Percentiles rank a stretch among this genome's conserved stretches.
phyloP scores from a whole-genome alignment of 2,329 filamentous ascomycete species.

The Trichoderma simmonsii region DNA sequence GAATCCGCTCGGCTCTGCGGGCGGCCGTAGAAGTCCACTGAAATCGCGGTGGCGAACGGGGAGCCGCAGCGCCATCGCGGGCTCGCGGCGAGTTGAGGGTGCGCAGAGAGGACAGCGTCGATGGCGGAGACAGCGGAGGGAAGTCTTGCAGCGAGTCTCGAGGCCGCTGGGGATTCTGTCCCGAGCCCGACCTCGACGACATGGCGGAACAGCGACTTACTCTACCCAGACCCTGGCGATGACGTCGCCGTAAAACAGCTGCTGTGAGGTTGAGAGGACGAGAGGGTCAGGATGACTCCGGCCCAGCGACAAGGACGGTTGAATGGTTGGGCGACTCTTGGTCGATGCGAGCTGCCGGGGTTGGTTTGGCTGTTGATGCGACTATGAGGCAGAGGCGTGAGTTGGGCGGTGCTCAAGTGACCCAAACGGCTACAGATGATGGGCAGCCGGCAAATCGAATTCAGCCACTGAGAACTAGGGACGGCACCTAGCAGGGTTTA shows the following conservation, averaged over 20 bases:
- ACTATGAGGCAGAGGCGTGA: not conserved
- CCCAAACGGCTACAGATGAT: not conserved
- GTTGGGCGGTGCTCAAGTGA: conserved; percentile 15
- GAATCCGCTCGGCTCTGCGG: conserved; percentile 38
- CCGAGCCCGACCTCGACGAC: conserved; percentile 35
- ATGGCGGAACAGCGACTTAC: conserved; percentile 21
- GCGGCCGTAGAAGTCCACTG: conserved; percentile 28
- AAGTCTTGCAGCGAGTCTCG: conserved; percentile 32
- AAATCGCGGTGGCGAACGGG: conserved; percentile 18
- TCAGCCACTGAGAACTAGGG: not conserved
- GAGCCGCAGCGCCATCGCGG: conserved; percentile 27
- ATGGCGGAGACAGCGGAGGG: conserved; percentile 32
- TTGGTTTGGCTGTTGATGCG: not conserved
- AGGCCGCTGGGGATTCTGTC: conserved; percentile 31
- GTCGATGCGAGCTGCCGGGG: not conserved
- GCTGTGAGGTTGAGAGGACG: not conserved
- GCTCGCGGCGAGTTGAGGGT: conserved; percentile 30
- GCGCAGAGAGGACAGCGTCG: conserved; percentile 31
- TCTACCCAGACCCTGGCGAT: not conserved
- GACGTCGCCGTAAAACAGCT: not conserved
- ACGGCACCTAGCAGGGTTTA: not conserved
- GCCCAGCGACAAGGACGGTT: not conserved
- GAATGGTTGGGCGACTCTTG: not conserved
- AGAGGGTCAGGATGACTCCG: not conserved
- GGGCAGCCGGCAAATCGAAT: not conserved